These are phyloP conservation scores for Stephania cephalantha DNA, from an alignment of 164 flowering plant genomes.

Conservation along the genomic window DNA sequence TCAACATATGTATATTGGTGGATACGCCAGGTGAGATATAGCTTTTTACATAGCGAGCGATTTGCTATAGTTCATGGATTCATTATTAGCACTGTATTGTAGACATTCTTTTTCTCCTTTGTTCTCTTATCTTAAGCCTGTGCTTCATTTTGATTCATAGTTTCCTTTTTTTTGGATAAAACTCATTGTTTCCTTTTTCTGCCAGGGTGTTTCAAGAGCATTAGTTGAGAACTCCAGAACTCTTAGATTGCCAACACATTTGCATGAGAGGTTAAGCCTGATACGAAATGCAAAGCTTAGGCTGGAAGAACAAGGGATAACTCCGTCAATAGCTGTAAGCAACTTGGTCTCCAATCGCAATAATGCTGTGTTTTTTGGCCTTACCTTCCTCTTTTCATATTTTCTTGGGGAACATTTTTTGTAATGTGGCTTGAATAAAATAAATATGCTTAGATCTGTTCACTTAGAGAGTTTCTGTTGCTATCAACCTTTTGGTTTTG, in stretches of 20 bases:
- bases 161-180: not conserved
- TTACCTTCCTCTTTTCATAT: not conserved
- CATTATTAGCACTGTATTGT: not conserved
- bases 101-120: not conserved
- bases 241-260: slow-evolving; percentile 69
- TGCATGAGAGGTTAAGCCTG: slow-evolving; percentile 79
- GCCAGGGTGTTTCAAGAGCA: slow-evolving; percentile 88
- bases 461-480: not conserved
- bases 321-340: slow-evolving; percentile 83
- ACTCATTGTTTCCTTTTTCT: slow-evolving; percentile 7
- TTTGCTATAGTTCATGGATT: not conserved
- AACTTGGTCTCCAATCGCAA: slow-evolving; percentile 6
- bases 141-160: not conserved
- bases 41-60: slow-evolving; percentile 5
- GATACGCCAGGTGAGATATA: slow-evolving; percentile 80
- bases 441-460: not conserved
- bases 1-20: slow-evolving; percentile 99
- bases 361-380: not conserved
- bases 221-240: slow-evolving; percentile 74
- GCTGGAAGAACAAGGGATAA: slow-evolving; percentile 68
- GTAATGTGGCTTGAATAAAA: not conserved
- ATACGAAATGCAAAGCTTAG: slow-evolving; percentile 70
- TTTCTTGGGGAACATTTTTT: too few relatives aligned
- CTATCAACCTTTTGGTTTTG: not conserved
- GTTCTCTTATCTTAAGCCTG: not conserved